These are phyloP conservation scores for Ceratocystis albifundus DNA, from an alignment of 2,329 filamentous ascomycete species.

Conservation along the genomic window DNA sequence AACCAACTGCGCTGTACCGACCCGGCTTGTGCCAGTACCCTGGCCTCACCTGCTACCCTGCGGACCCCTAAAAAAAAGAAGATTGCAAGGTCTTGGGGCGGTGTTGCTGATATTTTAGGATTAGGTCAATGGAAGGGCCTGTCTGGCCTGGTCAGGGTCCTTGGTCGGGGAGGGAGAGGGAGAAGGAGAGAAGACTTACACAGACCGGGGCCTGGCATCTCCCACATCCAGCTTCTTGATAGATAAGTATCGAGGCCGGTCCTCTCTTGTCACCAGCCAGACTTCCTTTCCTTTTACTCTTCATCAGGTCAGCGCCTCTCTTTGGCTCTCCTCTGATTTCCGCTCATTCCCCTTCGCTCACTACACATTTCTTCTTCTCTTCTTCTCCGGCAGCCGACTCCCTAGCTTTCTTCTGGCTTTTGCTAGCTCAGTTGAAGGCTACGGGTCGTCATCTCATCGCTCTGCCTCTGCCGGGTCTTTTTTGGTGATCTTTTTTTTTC, in stretches of 20 bases:
- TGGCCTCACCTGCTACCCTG: too few species aligned
- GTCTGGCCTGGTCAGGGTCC: not conserved
- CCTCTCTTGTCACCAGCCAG: not conserved
- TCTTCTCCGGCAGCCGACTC: conserved; percentile 7
- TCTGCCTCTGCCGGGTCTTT: not conserved
- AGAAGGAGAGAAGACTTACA: not conserved
- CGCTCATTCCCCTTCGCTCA: conserved; percentile 6
- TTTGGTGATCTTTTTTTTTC: not conserved
- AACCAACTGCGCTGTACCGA: not conserved
- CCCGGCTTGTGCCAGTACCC: too few species aligned
- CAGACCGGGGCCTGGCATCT: not conserved
- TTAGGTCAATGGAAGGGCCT: not conserved
- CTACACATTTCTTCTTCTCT: not conserved
- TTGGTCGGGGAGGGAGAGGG: not conserved
- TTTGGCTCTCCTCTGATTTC: conserved; percentile 8
- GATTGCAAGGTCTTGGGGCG: conserved; percentile 5
- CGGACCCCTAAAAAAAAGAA: not conserved
- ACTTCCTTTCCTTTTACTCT: conserved; percentile 3
- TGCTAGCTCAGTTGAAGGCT: not conserved
- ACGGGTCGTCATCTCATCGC: not conserved
- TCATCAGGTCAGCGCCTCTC: conserved; percentile 14
- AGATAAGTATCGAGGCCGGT: conserved; percentile 5
- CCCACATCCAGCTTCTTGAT: not conserved
- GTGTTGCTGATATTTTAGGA: conserved; percentile 4
- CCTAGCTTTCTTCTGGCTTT: conserved; percentile 7